Percentiles rank a stretch among this genome's conserved stretches.
Conservation (phyloP, 164 flowering plant genomes). For the Annona cherimola region DNA sequence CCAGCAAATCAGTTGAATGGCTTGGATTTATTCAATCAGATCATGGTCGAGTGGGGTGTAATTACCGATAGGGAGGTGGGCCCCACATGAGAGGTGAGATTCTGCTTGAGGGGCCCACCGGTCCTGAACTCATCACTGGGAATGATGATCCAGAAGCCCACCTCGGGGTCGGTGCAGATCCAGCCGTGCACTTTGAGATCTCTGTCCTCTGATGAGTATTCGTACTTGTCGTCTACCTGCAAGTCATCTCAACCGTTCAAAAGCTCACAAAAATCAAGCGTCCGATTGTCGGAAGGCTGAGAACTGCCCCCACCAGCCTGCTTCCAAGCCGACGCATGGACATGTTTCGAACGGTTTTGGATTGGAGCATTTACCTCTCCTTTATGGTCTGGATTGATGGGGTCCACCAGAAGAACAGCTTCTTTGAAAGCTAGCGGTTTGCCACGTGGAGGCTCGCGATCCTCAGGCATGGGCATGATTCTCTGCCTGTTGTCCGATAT, state of each 20-base stretch:
- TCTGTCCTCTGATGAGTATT: conserved; percentile 66
- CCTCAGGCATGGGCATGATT: conserved; percentile 85
- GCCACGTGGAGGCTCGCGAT: conserved; percentile 60
- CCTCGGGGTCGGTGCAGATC: conserved; percentile 50
- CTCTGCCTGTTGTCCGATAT: conserved; percentile 74
- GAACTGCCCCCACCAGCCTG: background rate
- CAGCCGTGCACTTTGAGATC: conserved; percentile 81
- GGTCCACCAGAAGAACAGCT: conserved; percentile 81
- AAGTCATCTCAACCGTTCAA: background rate
- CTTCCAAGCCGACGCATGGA: background rate
- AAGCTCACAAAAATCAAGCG: background rate
- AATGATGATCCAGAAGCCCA: conserved; percentile 86
- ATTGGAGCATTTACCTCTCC: conserved; percentile 49
- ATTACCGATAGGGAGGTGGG: conserved; percentile 82
- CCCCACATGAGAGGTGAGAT: conserved; percentile 85
- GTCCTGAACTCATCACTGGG: conserved; percentile 81
- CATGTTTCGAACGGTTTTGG: background rate
- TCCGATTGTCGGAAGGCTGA: background rate
- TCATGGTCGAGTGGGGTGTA: conserved; percentile 8
- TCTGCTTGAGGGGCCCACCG: conserved; percentile 90
- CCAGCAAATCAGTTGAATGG: too few relatives aligned
- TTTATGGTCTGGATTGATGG: conserved; percentile 44
- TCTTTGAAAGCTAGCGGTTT: conserved; percentile 71
- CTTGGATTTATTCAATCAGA: too few relatives aligned
- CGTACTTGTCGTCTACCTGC: conserved; percentile 96